These are phyloP conservation scores for Neurospora hispaniola DNA, from an alignment of 495 filamentous ascomycete genomes.

Conservation along the genomic window DNA sequence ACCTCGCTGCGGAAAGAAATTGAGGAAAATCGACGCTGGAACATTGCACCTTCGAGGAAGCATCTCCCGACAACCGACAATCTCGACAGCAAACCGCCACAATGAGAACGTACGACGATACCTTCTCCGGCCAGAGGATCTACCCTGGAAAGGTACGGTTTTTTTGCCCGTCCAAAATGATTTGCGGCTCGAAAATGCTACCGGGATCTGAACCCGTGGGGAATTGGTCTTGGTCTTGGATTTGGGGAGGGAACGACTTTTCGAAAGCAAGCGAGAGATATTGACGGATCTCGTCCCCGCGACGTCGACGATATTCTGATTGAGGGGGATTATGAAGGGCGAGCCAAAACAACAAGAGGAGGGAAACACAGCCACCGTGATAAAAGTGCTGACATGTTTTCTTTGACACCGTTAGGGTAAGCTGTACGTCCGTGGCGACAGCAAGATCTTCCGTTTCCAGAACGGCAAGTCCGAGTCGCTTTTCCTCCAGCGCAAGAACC, in stretches of 20 bases:
- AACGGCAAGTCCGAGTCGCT: conserved; percentile 99
- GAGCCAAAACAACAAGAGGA: background rate
- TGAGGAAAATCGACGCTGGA: conserved; percentile 25
- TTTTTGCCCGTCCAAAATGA: background rate
- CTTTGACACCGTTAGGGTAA: conserved; percentile 59
- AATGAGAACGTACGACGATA: conserved; percentile 98
- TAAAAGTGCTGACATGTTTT: conserved; percentile 18
- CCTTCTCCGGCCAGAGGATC: conserved; percentile 95
- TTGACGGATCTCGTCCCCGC: background rate
- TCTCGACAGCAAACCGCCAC: conserved; percentile 45
- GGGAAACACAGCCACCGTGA: background rate
- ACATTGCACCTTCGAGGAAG: conserved; percentile 21
- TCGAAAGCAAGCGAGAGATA: background rate
- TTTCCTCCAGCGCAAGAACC: conserved; percentile 99
- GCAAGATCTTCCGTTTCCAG: conserved; percentile 99
- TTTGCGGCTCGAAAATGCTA: background rate
- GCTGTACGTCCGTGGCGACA: conserved; percentile 97
- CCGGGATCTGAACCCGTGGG: background rate
- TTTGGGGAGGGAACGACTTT: background rate
- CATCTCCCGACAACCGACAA: conserved; percentile 25
- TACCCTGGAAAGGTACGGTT: conserved; percentile 92
- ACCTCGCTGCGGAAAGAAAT: conserved; percentile 23
- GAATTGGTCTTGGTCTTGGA: background rate
- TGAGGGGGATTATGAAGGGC: background rate
- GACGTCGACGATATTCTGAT: background rate